A percentile compares a stretch with the other conserved stretches of the same genome.
Conservation (phyloP, 2,329 filamentous ascomycete species). For the Alternaria conjuncta region DNA sequence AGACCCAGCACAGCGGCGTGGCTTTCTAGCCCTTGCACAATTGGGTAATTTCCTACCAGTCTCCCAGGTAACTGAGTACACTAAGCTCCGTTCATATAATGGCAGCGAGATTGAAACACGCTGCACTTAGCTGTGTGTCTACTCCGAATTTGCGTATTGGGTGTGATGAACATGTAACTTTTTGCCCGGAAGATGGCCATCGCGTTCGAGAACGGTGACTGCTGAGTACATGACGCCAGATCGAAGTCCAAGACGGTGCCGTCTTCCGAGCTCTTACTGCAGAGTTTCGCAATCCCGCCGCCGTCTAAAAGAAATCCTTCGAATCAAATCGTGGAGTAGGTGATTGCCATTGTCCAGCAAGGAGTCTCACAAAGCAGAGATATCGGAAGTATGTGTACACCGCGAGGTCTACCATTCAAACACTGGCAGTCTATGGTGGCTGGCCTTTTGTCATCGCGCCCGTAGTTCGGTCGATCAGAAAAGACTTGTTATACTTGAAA, state of each 20-base stretch:
- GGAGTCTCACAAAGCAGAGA: background rate
- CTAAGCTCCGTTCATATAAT: background rate
- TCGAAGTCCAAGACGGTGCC: background rate
- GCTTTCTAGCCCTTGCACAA: background rate
- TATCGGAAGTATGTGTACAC: background rate
- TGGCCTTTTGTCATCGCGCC: background rate
- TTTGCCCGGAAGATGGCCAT: background rate
- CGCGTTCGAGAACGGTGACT: background rate
- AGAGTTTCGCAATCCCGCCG: background rate
- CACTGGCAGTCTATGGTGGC: background rate
- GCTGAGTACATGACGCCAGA: background rate
- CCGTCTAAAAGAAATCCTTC: background rate
- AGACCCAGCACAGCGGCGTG: background rate
- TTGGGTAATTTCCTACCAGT: background rate
- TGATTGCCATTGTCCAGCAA: background rate
- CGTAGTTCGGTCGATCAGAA: background rate
- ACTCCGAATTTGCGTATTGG: background rate
- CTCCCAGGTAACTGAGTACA: background rate
- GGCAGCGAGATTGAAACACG: background rate
- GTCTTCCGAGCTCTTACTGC: background rate
- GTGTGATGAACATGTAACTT: background rate
- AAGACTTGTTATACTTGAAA: conserved; percentile 64
- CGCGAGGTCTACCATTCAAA: background rate
- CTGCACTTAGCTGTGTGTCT: background rate
- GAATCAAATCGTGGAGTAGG: background rate